These are phyloP conservation scores for Incumbomyces lentus DNA, from an alignment of 2,329 filamentous ascomycete species.

Conservation along the genomic window DNA sequence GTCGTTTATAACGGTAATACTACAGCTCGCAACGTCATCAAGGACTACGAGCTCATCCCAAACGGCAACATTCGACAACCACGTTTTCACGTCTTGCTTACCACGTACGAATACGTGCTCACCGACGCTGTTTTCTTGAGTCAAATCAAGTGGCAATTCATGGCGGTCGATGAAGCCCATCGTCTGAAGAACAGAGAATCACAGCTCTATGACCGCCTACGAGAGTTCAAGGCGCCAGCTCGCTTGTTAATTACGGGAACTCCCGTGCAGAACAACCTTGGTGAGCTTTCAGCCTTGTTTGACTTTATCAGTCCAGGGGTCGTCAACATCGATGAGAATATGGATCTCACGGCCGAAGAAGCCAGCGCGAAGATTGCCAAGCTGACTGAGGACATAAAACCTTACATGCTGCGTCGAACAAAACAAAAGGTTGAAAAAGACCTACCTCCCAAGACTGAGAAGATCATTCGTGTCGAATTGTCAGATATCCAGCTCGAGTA, in stretches of 20 bases:
- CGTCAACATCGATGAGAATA: constrained; percentile 79
- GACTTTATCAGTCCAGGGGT: constrained; percentile 96
- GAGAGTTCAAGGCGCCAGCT: constrained; percentile 77
- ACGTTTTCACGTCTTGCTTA: constrained; percentile 96
- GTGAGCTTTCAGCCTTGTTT: constrained; percentile 81
- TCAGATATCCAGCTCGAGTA: constrained; percentile 95
- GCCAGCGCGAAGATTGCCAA: constrained; percentile 80
- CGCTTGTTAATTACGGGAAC: constrained; percentile 92
- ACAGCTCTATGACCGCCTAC: constrained; percentile 75
- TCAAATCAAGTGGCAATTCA: constrained; percentile 92
- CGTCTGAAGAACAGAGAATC: constrained; percentile 93
- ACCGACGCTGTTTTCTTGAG: constrained; percentile 74
- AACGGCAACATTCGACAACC: constrained; percentile 78
- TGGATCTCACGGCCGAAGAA: constrained; percentile 70
- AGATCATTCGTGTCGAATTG: constrained; percentile 95
- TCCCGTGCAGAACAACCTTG: constrained; percentile 92
- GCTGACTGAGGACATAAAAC: constrained; percentile 76
- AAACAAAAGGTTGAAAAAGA: constrained; percentile 98
- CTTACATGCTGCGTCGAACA: constrained; percentile 88
- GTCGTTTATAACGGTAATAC: constrained; percentile 92
- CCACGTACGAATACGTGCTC: constrained; percentile 93
- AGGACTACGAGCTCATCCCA: constrained; percentile 77
- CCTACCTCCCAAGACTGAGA: constrained; percentile 91
- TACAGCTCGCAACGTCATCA: constrained; percentile 73
- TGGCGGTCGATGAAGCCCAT: constrained; percentile 94